Evolutionary conservation across 2,329 filamentous ascomycete genomes (phyloP).

Genomic region (Neofusicoccum laricinum): DNA sequence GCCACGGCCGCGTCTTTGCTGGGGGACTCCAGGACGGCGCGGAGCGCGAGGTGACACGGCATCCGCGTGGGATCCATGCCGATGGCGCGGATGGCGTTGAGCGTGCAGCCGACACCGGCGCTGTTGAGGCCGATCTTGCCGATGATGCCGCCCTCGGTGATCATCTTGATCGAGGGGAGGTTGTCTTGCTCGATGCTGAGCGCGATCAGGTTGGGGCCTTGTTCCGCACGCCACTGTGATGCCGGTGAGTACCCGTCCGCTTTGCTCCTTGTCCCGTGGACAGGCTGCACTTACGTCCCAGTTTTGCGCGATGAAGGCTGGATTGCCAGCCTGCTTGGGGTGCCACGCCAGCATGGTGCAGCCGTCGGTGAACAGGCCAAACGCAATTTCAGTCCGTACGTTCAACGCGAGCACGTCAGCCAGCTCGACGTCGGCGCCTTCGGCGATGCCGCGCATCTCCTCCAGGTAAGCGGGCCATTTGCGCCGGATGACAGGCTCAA

Average conservation of each 20-base stretch:
- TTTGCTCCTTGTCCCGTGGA: neutral
- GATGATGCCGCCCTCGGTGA: slow-evolving; percentile 61
- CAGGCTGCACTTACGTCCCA: slow-evolving; percentile 48
- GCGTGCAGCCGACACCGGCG: slow-evolving; percentile 55
- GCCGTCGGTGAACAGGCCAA: slow-evolving; percentile 57
- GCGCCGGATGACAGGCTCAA: slow-evolving; percentile 43
- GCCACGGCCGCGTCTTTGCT: slow-evolving; percentile 48
- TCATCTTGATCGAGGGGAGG: slow-evolving; percentile 52
- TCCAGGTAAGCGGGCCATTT: slow-evolving; percentile 44
- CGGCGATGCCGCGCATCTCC: slow-evolving; percentile 52
- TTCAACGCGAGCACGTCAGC: slow-evolving; percentile 58
- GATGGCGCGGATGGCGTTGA: slow-evolving; percentile 61
- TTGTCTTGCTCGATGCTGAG: slow-evolving; percentile 44
- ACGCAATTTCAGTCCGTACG: slow-evolving; percentile 56
- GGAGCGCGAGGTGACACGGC: slow-evolving; percentile 61
- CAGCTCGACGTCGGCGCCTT: slow-evolving; percentile 46
- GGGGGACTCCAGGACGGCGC: slow-evolving; percentile 52
- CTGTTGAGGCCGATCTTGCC: slow-evolving; percentile 66
- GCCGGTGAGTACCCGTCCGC: neutral
- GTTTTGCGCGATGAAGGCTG: slow-evolving; percentile 52
- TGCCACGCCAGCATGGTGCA: slow-evolving; percentile 54
- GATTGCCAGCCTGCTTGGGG: slow-evolving; percentile 19
- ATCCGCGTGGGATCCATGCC: slow-evolving; percentile 52
- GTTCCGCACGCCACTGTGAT: slow-evolving; percentile 48
- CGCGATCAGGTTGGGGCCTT: slow-evolving; percentile 50